Percentiles rank a stretch among this genome's conserved stretches.
Conservation (phyloP, 169 alveolate species). For the Perkinsus olseni region DNA sequence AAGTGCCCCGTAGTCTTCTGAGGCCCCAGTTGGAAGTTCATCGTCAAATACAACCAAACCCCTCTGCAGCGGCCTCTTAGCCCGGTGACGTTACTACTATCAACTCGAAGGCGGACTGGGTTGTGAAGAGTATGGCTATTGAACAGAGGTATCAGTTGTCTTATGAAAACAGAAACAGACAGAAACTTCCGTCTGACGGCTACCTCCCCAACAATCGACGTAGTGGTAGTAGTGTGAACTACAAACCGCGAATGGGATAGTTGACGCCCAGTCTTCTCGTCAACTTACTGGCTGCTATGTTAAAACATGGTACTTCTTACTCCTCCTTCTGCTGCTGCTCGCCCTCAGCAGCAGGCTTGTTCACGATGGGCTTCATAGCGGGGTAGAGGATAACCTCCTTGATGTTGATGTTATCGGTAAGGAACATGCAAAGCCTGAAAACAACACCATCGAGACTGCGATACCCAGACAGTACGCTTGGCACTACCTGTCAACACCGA, state of each 20-base stretch:
- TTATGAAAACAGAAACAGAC: neutral
- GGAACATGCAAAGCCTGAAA: constrained; percentile 85
- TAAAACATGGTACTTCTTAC: neutral
- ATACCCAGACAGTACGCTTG: neutral
- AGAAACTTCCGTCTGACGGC: neutral
- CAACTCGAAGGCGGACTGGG: neutral
- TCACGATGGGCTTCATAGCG: constrained; percentile 84
- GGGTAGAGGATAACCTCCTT: constrained; percentile 96
- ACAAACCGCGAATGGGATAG: neutral
- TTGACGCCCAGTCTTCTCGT: neutral
- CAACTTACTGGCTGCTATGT: neutral
- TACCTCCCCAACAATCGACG: neutral
- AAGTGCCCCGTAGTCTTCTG: neutral
- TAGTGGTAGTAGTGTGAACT: neutral
- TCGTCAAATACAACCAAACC: neutral
- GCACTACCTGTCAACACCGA: constrained; percentile 79
- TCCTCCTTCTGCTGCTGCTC: neutral
- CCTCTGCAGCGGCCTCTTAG: neutral
- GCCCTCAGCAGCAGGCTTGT: constrained; percentile 15
- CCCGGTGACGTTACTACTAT: neutral
- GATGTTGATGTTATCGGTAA: constrained; percentile 84
- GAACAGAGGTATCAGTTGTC: neutral
- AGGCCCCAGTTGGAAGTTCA: neutral
- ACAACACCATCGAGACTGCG: neutral
- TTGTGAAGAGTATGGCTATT: neutral